Percentiles rank a stretch among this genome's conserved stretches.
Conservation (phyloP, 1,284 basidiomycete species). For the Pulveroboletus ridleyi region DNA sequence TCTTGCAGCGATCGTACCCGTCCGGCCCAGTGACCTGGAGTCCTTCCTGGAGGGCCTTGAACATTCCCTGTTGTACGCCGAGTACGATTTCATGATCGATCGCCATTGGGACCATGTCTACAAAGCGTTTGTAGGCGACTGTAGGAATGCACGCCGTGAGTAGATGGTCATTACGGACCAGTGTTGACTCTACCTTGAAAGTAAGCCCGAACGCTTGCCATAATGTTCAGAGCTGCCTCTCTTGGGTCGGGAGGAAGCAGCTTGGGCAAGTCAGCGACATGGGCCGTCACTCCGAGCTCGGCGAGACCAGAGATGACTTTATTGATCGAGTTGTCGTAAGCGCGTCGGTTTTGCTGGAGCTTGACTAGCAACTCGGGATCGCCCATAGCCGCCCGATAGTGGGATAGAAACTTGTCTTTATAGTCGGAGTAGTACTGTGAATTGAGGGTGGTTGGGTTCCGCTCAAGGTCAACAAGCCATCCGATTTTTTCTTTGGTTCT, state of each 20-base stretch:
- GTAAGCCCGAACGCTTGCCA: slow-evolving; percentile 76
- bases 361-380: slow-evolving; percentile 36
- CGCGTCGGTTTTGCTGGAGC: slow-evolving; percentile 10
- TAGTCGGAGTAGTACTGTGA: slow-evolving; percentile 63
- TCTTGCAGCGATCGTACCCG: slow-evolving; percentile 44
- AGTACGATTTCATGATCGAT: slow-evolving; percentile 69
- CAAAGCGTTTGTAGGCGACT: slow-evolving; percentile 77
- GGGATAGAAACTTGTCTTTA: slow-evolving; percentile 57
- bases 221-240: slow-evolving; percentile 65
- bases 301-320: slow-evolving; percentile 49
- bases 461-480: slow-evolving; percentile 62
- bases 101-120: slow-evolving; percentile 66
- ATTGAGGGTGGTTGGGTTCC: slow-evolving; percentile 61
- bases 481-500: slow-evolving; percentile 47
- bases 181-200: slow-evolving; percentile 59
- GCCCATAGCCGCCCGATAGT: slow-evolving; percentile 52
- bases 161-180: neutral
- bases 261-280: slow-evolving; percentile 53
- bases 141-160: neutral
- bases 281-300: slow-evolving; percentile 50
- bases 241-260: slow-evolving; percentile 58
- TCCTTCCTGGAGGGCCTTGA: slow-evolving; percentile 52
- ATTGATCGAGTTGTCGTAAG: slow-evolving; percentile 11
- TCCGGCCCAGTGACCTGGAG: slow-evolving; percentile 43
- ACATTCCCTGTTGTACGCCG: slow-evolving; percentile 48